Percentiles rank a stretch among this genome's conserved stretches.
phyloP scores from a whole-genome alignment of 345 rosid species.

The Arabis alpina region DNA sequence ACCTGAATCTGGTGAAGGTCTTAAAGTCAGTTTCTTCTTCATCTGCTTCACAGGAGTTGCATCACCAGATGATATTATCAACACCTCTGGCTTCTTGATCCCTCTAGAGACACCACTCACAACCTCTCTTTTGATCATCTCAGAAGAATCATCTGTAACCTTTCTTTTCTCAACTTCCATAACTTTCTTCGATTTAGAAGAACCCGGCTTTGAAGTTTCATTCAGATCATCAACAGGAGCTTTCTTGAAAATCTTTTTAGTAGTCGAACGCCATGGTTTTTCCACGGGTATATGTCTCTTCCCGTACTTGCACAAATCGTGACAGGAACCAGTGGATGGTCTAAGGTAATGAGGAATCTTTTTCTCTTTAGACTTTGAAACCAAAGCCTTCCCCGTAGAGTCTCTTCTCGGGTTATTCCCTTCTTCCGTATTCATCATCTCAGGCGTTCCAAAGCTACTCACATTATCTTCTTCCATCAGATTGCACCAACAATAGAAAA shows the following conservation, averaged over 20 bases:
- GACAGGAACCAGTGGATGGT: slow-evolving; percentile 89
- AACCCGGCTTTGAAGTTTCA: slow-evolving; percentile 33
- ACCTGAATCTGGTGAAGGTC: slow-evolving; percentile 38
- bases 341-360: slow-evolving; percentile 70
- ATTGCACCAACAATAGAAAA: not conserved
- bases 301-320: slow-evolving; percentile 89
- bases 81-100: slow-evolving; percentile 28
- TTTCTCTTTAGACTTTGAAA: slow-evolving; percentile 47
- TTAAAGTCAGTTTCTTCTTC: too few species aligned
- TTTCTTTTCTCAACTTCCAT: slow-evolving; percentile 32
- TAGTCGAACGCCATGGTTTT: slow-evolving; percentile 50
- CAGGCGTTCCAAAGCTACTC: slow-evolving; percentile 45
- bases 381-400: slow-evolving; percentile 47
- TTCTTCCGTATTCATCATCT: slow-evolving; percentile 30
- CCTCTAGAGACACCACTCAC: slow-evolving; percentile 27
- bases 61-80: slow-evolving; percentile 27
- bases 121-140: slow-evolving; percentile 41
- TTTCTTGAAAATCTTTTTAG: slow-evolving; percentile 50
- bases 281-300: slow-evolving; percentile 53
- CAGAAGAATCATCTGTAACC: slow-evolving; percentile 33
- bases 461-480: slow-evolving; percentile 54
- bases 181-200: slow-evolving; percentile 41
- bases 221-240: slow-evolving; percentile 43
- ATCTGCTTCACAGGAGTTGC: slow-evolving; percentile 30
- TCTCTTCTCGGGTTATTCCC: slow-evolving; percentile 35